A percentile compares a stretch with the other conserved stretches of the same genome.
Evolutionary conservation across 2,329 filamentous ascomycete species (phyloP).

Genomic region (Aspergillus oerlinghausenensis): DNA sequence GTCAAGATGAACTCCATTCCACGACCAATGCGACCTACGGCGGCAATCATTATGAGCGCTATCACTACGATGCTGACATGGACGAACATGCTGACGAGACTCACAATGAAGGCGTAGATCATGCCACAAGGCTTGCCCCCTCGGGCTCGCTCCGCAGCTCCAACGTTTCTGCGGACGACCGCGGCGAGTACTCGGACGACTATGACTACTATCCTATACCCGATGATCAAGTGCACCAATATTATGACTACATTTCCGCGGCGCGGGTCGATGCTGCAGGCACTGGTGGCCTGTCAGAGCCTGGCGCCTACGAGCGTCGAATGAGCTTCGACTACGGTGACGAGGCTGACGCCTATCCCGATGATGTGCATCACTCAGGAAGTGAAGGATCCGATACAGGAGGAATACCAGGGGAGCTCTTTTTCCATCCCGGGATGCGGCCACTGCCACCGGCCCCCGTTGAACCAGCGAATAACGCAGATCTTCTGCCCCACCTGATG

Average conservation of each 20-base stretch:
- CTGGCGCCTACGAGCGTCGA: constrained; percentile 59
- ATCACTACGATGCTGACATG: constrained; percentile 57
- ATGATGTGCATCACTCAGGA: constrained; percentile 40
- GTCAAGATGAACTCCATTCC: constrained; percentile 64
- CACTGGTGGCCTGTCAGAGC: constrained; percentile 82
- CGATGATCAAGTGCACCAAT: constrained; percentile 54
- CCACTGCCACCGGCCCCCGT: constrained; percentile 63
- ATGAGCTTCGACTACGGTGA: constrained; percentile 92
- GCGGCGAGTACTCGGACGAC: constrained; percentile 26
- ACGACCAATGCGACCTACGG: constrained; percentile 54
- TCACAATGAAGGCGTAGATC: constrained; percentile 12
- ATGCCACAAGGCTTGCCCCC: constrained; percentile 14
- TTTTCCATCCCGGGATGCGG: constrained; percentile 81
- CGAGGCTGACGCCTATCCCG: constrained; percentile 65
- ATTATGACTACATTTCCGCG: constrained; percentile 51
- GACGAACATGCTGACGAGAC: constrained; percentile 15
- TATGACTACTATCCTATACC: constrained; percentile 38
- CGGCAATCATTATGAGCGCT: constrained; percentile 62
- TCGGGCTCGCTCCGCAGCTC: constrained; percentile 27
- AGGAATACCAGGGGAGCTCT: constrained; percentile 83
- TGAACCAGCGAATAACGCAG: constrained; percentile 45
- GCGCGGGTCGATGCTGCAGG: constrained; percentile 81
- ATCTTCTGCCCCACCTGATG: constrained; percentile 44
- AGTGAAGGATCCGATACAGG: constrained; percentile 65
- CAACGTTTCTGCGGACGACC: constrained; percentile 21